A percentile compares a stretch with the other conserved stretches of the same genome.
phyloP scores from a whole-genome alignment of 1,284 basidiomycete genomes.

The Trichosporon sp. region DNA sequence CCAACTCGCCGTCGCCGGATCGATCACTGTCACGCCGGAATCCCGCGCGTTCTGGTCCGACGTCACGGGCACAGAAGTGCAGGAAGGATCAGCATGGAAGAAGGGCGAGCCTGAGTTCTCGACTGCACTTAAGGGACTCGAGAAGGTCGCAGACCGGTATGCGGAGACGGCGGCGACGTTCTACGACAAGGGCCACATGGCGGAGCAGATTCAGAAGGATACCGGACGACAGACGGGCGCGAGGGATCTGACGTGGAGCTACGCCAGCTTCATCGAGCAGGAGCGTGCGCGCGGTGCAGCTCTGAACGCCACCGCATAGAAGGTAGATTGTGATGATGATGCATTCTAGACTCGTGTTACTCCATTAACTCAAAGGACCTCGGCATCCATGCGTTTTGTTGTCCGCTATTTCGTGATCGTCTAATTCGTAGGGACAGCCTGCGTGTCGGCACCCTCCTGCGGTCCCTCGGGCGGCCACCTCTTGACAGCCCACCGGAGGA shows the following conservation, averaged over 20 bases:
- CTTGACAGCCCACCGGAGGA: slow-evolving; percentile 49
- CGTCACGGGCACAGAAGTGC: slow-evolving; percentile 27
- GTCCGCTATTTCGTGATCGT: too few relatives aligned
- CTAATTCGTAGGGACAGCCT: background rate
- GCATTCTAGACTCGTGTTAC: slow-evolving; percentile 9
- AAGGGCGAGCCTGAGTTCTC: slow-evolving; percentile 31
- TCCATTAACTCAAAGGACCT: background rate
- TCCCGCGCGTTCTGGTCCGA: slow-evolving; percentile 51
- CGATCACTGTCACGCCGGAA: slow-evolving; percentile 33
- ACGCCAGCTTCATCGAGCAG: slow-evolving; percentile 49
- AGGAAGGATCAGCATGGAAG: background rate
- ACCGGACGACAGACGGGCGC: slow-evolving; percentile 43
- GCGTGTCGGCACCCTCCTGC: background rate
- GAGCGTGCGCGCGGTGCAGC: slow-evolving; percentile 36
- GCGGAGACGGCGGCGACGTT: slow-evolving; percentile 28
- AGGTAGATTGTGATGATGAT: background rate
- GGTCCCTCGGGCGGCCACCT: slow-evolving; percentile 4
- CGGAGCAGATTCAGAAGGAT: slow-evolving; percentile 54
- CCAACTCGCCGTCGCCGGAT: slow-evolving; percentile 26
- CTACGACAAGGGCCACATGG: slow-evolving; percentile 48
- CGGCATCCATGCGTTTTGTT: background rate
- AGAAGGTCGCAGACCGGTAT: slow-evolving; percentile 50
- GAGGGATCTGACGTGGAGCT: slow-evolving; percentile 57
- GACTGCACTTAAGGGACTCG: slow-evolving; percentile 38
- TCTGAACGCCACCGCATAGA: background rate